Conservation (phyloP, 1,139 yeast species). For the Sugiyamaella castrensis region DNA sequence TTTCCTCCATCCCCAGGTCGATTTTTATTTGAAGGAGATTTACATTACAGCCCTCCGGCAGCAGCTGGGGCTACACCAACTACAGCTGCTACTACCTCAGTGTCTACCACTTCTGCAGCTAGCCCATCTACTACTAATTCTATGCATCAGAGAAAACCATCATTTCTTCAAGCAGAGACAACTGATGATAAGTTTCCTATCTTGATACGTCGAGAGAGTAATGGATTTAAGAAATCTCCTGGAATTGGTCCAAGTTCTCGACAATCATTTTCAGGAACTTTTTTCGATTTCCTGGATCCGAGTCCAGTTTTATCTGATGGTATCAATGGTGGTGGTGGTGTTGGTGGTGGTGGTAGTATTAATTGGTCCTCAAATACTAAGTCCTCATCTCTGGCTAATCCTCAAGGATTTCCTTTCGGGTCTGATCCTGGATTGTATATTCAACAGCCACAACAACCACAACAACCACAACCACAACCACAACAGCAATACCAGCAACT, state of each 20-base stretch:
- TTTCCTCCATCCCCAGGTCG: conserved; percentile 16
- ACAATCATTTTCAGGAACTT: conserved; percentile 13
- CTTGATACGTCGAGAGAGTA: conserved; percentile 38
- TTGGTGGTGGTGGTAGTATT: not conserved
- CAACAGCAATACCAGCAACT: not conserved
- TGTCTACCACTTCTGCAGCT: not conserved
- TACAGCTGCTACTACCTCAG: not conserved
- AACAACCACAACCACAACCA: conserved; percentile 1
- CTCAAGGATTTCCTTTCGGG: not conserved
- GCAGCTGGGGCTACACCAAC: too few species aligned
- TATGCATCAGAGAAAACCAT: conserved; percentile 17
- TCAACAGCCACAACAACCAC: conserved; percentile 21
- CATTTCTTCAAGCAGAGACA: conserved; percentile 35
- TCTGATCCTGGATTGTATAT: conserved; percentile 9
- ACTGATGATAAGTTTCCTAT: conserved; percentile 45
- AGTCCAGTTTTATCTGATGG: conserved; percentile 10
- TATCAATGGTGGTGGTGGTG: not conserved
- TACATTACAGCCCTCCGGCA: conserved; percentile 7
- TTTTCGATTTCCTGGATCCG: conserved; percentile 15
- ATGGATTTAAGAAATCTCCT: conserved; percentile 26
- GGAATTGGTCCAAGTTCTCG: conserved; percentile 2
- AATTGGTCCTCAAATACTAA: not conserved
- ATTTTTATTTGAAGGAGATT: conserved; percentile 13
- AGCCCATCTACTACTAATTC: not conserved
- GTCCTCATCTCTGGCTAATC: not conserved